Base-by-base conservation (phyloP, 352 stramenopile species). In the Phytophthora vignae region DNA sequence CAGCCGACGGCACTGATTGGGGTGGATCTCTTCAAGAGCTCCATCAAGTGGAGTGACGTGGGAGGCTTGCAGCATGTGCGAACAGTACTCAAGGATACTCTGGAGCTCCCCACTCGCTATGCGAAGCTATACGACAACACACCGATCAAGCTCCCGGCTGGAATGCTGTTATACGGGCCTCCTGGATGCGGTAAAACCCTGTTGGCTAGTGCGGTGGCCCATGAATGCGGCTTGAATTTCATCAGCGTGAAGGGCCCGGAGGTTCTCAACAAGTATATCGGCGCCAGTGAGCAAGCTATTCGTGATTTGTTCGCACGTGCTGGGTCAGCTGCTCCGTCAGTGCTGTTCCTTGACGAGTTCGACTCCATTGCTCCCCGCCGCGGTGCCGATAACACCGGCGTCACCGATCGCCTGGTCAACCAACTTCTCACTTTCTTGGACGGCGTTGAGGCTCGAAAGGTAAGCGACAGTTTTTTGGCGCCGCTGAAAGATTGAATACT, bases 381-480 rank as follows among this genome's bases (percentile, higher is more conserved):
- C 63, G 97, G 97, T 40, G 87, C 88, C 12, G 89, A 99, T 69
- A 95, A 98, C 73, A 99, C 94, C 8, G 96, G 97, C 29, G 97
- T 99, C 33, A 99, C 96, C 0, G 97, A 99, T 73, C 85, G 98
- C 21, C 93, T 99, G 27, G 97, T 99, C 52, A 99, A 99, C 73
- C 98, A 99, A 65, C 81, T 99, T 53, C 88, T 99, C 1, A 99
- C 97, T 0, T 98, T 99, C 71, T 75, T 99, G 52, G 97, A 99
- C 82, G 97, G 97, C 44, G 96, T 99, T 12, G 97, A 99, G 80
- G 83, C 78, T 1, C 73, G 90, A 62, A 91, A 92, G 79, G 92
- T 94, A 60, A 48, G 56, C 1, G n/a, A 25, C 10, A 7, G 25
- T 12, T 2, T 31, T 31, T n/a, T 3, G 55, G 33, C 12, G 2